phyloP scores from a whole-genome alignment of 2,329 filamentous ascomycete genomes.

The Mariannaea sp. region DNA sequence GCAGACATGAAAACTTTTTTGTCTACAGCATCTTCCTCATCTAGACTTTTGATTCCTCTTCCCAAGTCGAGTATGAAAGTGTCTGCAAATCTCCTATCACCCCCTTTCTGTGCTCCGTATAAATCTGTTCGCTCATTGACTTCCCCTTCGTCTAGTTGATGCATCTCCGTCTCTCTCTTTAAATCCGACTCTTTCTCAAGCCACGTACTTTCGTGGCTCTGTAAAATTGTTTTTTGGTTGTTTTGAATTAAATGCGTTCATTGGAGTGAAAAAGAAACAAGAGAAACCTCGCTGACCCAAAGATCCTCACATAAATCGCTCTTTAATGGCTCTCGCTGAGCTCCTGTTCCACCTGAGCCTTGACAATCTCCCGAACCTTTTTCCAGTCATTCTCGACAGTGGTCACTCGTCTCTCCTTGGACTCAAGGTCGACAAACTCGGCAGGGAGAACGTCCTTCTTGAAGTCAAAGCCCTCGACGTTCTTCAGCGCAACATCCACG shows the following conservation, averaged over 20 bases:
- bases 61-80: too few relatives aligned
- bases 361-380: slow-evolving; percentile 63
- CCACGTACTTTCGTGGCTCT: too few relatives aligned
- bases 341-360: slow-evolving; percentile 4
- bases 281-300: not conserved
- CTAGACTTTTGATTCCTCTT: too few relatives aligned
- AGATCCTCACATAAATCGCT: not conserved
- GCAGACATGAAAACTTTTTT: too few relatives aligned
- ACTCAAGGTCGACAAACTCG: slow-evolving; percentile 80
- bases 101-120: too few relatives aligned
- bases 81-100: too few relatives aligned
- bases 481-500: slow-evolving; percentile 77
- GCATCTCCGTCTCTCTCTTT: too few relatives aligned
- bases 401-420: slow-evolving; percentile 74
- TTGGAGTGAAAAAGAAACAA: not conserved
- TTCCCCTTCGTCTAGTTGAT: too few relatives aligned
- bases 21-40: too few relatives aligned
- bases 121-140: too few relatives aligned
- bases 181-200: too few relatives aligned
- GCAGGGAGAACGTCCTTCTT: slow-evolving; percentile 73
- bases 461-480: slow-evolving; percentile 76
- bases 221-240: too few relatives aligned
- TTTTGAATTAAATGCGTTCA: not conserved
- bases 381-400: slow-evolving; percentile 74
- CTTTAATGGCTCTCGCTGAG: slow-evolving; percentile 2